Percentiles rank a stretch among this genome's conserved stretches.
These are phyloP conservation scores for Ogataea salicorniae DNA, from an alignment of 805 yeast genomes.

Conservation along the genomic window DNA sequence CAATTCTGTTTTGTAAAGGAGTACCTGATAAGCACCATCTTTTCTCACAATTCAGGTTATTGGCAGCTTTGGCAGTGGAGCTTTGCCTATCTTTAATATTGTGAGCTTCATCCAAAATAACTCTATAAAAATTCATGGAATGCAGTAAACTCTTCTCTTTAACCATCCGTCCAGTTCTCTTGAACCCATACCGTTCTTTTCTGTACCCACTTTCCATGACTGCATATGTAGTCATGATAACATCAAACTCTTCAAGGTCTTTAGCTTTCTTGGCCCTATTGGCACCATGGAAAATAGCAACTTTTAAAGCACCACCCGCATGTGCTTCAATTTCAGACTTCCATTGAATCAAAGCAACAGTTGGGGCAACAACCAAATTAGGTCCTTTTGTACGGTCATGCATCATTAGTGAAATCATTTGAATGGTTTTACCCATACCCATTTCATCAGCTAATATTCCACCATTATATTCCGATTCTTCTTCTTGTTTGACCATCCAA, in stretches of 20 bases:
- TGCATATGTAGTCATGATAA: constrained; percentile 86
- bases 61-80: constrained; percentile 91
- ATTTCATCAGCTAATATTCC: constrained; percentile 97
- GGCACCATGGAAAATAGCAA: constrained; percentile 80
- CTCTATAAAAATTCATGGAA: constrained; percentile 70
- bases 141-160: constrained; percentile 78
- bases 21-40: constrained; percentile 95
- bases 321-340: constrained; percentile 84
- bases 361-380: constrained; percentile 90
- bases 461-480: constrained; percentile 70
- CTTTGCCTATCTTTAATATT: constrained; percentile 93
- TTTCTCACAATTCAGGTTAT: constrained; percentile 61
- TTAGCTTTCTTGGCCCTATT: constrained; percentile 55
- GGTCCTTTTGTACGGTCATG: constrained; percentile 63
- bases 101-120: constrained; percentile 93
- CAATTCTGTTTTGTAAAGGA: constrained; percentile 92
- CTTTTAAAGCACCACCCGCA: constrained; percentile 64
- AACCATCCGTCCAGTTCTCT: constrained; percentile 61
- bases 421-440: constrained; percentile 99
- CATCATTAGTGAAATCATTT: constrained; percentile 85
- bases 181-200: constrained; percentile 78
- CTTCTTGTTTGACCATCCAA: constrained; percentile 88
- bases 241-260: constrained; percentile 63
- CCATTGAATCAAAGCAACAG: constrained; percentile 99
- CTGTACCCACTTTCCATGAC: constrained; percentile 84